Base-by-base conservation (phyloP, 345 rosid species). In the Dimocarpus longan region DNA sequence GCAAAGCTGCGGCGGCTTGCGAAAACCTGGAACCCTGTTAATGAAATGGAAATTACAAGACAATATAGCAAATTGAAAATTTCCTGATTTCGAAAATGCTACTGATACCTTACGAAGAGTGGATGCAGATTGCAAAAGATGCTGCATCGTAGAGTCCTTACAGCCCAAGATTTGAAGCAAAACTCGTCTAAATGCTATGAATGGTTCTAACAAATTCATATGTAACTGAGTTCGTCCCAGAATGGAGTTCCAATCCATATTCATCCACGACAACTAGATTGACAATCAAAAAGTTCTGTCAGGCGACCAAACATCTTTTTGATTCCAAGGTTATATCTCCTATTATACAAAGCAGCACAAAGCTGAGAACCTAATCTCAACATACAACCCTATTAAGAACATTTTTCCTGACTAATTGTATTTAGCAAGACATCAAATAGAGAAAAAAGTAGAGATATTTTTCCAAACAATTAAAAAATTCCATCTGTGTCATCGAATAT, bases 191-290 rank as follows among this genome's bases (percentile, higher is more conserved):
- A 95, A 93, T 79, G 96, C 93, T 74, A 91, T 90, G 81, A 95
- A 91, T 80, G 99, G 98, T 82, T 93, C 99, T 80, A 95, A 84
- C 84, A 95, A 85, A 87, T 88, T 90, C 98, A 95, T 90, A 86
- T 95, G 99, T 79, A 95, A 88, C 85, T 90, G 93, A 48, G 93
- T 81, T 79, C 85, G 87, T 73, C 79, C 82, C 89, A 91, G 80
- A 86, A 90, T 89, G 75, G 89, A 85, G 83, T 80, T 90, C 99
- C 98, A 93, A 44, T 90, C 92, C 76, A 69, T 80, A 80, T 92
- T 89, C 83, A 95, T 85, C 91, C 90, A 89, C 18, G 90, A 88
- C 84, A 95, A 80, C 98, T 95, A 85, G 72, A 83, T 70, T 72
- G 76, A 83, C 50, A 87, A 28, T 60, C 60, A 75, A 84, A 78